Evolutionary conservation across 2,329 filamentous ascomycete genomes (phyloP).

Genomic region (Penicillium brevicompactum): DNA sequence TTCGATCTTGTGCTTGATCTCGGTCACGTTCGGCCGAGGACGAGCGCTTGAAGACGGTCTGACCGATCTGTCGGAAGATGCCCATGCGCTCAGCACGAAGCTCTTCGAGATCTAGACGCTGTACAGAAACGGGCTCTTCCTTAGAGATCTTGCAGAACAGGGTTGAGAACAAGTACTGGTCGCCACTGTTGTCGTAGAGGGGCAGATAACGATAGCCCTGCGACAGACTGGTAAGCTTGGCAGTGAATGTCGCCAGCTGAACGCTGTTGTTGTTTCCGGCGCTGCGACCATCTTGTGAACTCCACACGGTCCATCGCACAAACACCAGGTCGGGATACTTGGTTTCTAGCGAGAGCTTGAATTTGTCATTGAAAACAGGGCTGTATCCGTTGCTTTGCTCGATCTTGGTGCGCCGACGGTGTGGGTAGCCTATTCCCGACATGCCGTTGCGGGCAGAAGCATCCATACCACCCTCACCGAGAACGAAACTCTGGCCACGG

Average conservation of each 20-base stretch:
- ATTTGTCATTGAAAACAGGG: slow-evolving; percentile 78
- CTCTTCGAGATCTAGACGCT: slow-evolving; percentile 40
- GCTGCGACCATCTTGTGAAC: slow-evolving; percentile 74
- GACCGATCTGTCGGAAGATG: slow-evolving; percentile 45
- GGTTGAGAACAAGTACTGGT: slow-evolving; percentile 92
- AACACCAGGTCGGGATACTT: slow-evolving; percentile 93
- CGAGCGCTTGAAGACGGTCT: slow-evolving; percentile 48
- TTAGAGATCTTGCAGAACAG: slow-evolving; percentile 86
- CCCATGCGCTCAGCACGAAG: slow-evolving; percentile 44
- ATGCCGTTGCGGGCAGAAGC: slow-evolving; percentile 65
- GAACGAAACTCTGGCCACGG: slow-evolving; percentile 73
- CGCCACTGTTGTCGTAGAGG: slow-evolving; percentile 82
- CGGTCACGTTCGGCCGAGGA: slow-evolving; percentile 44
- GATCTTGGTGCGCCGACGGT: slow-evolving; percentile 77
- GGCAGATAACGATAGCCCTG: slow-evolving; percentile 92
- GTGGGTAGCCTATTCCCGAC: slow-evolving; percentile 69
- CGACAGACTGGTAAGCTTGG: slow-evolving; percentile 85
- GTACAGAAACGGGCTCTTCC: slow-evolving; percentile 51
- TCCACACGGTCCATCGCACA: slow-evolving; percentile 88
- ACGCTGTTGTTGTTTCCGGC: slow-evolving; percentile 64
- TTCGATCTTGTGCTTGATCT: slow-evolving; percentile 30
- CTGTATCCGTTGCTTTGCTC: slow-evolving; percentile 91
- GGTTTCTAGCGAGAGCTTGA: slow-evolving; percentile 83
- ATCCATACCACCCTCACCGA: slow-evolving; percentile 67
- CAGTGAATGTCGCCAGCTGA: slow-evolving; percentile 84